These are phyloP conservation scores for Ceratopteris richardii DNA, from an alignment of 75 land plant species.

Conservation along the genomic window DNA sequence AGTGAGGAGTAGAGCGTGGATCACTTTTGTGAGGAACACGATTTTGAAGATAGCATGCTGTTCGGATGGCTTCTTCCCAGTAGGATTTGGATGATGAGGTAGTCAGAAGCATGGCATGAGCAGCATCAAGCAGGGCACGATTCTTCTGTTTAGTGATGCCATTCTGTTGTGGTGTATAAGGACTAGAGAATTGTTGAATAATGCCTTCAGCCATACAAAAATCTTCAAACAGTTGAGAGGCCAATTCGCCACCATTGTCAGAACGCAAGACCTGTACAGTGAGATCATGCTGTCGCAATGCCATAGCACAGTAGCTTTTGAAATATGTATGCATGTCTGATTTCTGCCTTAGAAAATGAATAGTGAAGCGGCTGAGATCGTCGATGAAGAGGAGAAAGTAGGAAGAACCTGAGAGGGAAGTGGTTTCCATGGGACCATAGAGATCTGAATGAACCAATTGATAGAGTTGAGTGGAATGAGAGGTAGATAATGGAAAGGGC, in stretches of 20 bases:
- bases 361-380: too few species aligned
- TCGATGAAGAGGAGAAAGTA: too few species aligned
- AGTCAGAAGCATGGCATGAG: constrained; percentile 14
- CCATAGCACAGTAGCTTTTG: constrained; percentile 7
- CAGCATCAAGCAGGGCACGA: constrained; percentile 13
- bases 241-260: too few species aligned
- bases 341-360: constrained; percentile 22
- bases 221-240: neutral
- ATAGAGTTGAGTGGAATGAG: too few species aligned
- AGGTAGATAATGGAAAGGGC: too few species aligned
- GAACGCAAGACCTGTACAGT: constrained; percentile 5
- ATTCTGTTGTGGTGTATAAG: too few species aligned
- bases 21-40: constrained; percentile 13
- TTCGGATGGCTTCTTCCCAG: constrained; percentile 33
- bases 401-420: too few species aligned
- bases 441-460: too few species aligned
- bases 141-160: constrained; percentile 26
- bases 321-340: constrained; percentile 7
- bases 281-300: constrained; percentile 6
- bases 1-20: too few species aligned
- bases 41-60: constrained; percentile 20
- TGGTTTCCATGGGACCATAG: too few species aligned
- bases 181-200: constrained; percentile 12
- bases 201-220: constrained; percentile 15
- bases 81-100: constrained; percentile 16